These are phyloP conservation scores for Populus simonii DNA, from an alignment of 345 rosid genomes.

Conservation along the genomic window DNA sequence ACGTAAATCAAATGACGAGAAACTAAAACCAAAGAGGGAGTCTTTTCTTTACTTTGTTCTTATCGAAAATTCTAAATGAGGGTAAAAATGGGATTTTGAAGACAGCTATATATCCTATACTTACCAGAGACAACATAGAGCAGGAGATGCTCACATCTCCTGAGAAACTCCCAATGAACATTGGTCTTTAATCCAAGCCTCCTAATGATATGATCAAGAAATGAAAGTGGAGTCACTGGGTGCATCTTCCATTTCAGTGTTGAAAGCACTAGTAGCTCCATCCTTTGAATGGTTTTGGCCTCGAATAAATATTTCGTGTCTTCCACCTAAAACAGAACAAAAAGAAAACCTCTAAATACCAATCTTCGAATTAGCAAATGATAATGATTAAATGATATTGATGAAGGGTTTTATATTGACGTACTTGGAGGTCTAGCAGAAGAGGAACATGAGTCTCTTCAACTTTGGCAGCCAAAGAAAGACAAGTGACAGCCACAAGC, in stretches of 20 bases:
- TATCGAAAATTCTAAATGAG: slow-evolving; percentile 13
- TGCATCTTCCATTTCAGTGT: slow-evolving; percentile 39
- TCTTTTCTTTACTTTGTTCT: slow-evolving; percentile 7
- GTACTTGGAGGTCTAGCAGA: slow-evolving; percentile 34
- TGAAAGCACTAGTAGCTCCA: slow-evolving; percentile 33
- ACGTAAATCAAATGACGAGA: neutral
- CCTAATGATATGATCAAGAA: slow-evolving; percentile 29
- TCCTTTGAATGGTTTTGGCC: slow-evolving; percentile 33
- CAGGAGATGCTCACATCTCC: slow-evolving; percentile 26
- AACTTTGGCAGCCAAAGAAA: slow-evolving; percentile 39
- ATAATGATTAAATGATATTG: neutral
- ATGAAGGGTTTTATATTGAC: neutral
- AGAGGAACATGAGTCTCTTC: slow-evolving; percentile 33
- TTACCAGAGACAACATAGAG: slow-evolving; percentile 27
- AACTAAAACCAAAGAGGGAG: slow-evolving; percentile 9
- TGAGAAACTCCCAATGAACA: slow-evolving; percentile 25
- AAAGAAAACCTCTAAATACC: neutral
- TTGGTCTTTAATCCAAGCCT: slow-evolving; percentile 24
- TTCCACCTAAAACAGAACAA: slow-evolving; percentile 15
- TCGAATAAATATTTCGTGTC: slow-evolving; percentile 26
- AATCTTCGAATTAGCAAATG: neutral
- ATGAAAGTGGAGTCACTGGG: slow-evolving; percentile 34
- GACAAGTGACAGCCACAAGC: slow-evolving; percentile 33
- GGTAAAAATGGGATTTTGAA: neutral
- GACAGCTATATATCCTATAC: neutral